phyloP scores from a whole-genome alignment of 108 stramenopile species.

The Nannochloropsis oceanica region DNA sequence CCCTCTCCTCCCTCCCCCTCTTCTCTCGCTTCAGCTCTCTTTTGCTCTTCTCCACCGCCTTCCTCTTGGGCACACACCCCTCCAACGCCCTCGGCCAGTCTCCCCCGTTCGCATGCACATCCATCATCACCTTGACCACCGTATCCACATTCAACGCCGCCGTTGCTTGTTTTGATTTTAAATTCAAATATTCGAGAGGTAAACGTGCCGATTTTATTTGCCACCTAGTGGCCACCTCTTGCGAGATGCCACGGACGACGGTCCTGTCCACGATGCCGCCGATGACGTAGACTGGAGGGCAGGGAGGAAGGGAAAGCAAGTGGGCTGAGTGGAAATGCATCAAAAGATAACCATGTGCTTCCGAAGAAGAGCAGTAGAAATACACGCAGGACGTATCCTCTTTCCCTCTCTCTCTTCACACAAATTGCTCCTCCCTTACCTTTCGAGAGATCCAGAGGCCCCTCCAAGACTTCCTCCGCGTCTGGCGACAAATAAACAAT shows the following conservation, averaged over 20 bases:
- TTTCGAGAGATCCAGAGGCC: not conserved
- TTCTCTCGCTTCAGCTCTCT: not conserved
- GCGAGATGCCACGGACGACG: not conserved
- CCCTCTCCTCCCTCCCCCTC: not conserved
- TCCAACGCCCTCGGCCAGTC: not conserved
- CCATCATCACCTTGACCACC: not conserved
- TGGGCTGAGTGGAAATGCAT: not conserved
- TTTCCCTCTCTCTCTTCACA: no score
- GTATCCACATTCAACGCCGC: not conserved
- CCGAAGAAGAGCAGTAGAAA: not conserved
- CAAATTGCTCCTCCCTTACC: not conserved
- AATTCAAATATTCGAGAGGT: not conserved
- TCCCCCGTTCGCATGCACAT: not conserved
- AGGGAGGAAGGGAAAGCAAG: not conserved
- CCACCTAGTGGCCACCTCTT: not conserved
- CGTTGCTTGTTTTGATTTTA: not conserved
- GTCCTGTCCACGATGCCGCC: not conserved
- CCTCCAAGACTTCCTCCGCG: not conserved
- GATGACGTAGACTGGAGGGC: not conserved
- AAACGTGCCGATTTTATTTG: not conserved
- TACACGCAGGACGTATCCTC: no score
- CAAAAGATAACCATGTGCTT: not conserved
- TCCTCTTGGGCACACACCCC: not conserved
- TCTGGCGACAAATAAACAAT: not conserved
- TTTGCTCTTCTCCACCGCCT: not conserved